Evolutionary conservation across 2,329 filamentous ascomycete genomes (phyloP).

Genomic region (Arthrobotrys musiformis): DNA sequence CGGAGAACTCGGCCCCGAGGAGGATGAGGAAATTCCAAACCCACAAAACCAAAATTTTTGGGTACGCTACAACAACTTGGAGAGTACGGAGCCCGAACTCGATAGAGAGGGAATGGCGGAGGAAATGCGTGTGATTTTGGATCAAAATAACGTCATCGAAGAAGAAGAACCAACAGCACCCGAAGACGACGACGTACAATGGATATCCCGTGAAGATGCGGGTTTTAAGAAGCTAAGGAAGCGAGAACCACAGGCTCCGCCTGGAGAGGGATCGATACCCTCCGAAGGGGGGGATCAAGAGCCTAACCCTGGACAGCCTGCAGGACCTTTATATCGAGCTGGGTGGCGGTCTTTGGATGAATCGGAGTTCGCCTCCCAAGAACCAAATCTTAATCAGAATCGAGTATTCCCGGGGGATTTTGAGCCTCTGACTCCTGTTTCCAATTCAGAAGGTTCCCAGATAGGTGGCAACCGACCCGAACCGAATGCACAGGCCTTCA

Average conservation of each 20-base stretch:
- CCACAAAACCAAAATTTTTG: background rate
- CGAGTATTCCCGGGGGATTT: background rate
- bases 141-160: background rate
- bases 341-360: too few species aligned
- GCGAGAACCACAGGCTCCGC: background rate
- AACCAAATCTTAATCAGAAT: background rate
- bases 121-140: background rate
- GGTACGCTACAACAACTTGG: background rate
- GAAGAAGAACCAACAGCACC: background rate
- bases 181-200: background rate
- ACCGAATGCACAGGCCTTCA: background rate
- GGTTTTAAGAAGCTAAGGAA: conserved; percentile 14
- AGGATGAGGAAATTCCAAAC: background rate
- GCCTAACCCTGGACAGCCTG: background rate
- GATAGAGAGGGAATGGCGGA: background rate
- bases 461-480: background rate
- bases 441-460: background rate
- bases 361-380: background rate
- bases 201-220: background rate
- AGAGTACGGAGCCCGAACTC: background rate
- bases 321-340: too few species aligned
- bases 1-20: background rate
- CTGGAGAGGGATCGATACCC: background rate
- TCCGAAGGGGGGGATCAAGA: background rate
- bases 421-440: background rate